Conservation (phyloP, 352 stramenopile species). For the Pythium myriotylum region DNA sequence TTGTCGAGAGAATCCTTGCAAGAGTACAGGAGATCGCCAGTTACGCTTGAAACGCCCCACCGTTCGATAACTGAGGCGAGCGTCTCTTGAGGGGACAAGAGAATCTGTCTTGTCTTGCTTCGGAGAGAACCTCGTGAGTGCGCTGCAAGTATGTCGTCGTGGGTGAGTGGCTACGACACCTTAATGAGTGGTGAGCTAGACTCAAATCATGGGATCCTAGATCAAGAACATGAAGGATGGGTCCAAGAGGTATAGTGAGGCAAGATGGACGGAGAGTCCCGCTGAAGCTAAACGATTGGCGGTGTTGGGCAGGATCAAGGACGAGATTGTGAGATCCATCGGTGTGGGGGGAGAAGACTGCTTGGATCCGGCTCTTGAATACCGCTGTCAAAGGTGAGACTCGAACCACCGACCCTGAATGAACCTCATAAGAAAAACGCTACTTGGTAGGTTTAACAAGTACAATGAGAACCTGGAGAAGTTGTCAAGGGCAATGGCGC, state of each 20-base stretch:
- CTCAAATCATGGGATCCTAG: conserved; percentile 6
- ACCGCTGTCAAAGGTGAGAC: conserved; percentile 56
- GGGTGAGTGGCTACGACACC: conserved; percentile 13
- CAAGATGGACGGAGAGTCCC: no score
- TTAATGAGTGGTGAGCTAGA: not conserved
- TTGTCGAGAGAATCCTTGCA: not conserved
- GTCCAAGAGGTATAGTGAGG: conserved; percentile 45
- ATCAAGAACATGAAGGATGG: conserved; percentile 81
- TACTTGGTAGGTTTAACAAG: conserved; percentile 33
- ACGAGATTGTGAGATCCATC: conserved; percentile 66
- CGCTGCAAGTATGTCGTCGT: conserved; percentile 24
- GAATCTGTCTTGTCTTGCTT: not conserved
- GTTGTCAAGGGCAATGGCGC: conserved; percentile 31
- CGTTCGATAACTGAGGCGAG: not conserved
- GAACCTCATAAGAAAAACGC: no score
- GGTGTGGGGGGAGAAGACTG: conserved; percentile 46
- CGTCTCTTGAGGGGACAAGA: conserved; percentile 22
- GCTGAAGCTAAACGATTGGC: not conserved
- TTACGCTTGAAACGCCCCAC: conserved; percentile 17
- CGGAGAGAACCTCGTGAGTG: not conserved
- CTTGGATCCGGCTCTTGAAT: conserved; percentile 70
- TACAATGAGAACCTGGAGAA: conserved; percentile 43
- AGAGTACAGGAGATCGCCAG: conserved; percentile 11
- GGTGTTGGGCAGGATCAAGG: conserved; percentile 50
- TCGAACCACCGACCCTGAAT: no score